Evolutionary conservation across 2,329 filamentous ascomycete species (phyloP), one percentile per base, ranked within the genome.

Genomic region (Stenocarpella maydis): DNA sequence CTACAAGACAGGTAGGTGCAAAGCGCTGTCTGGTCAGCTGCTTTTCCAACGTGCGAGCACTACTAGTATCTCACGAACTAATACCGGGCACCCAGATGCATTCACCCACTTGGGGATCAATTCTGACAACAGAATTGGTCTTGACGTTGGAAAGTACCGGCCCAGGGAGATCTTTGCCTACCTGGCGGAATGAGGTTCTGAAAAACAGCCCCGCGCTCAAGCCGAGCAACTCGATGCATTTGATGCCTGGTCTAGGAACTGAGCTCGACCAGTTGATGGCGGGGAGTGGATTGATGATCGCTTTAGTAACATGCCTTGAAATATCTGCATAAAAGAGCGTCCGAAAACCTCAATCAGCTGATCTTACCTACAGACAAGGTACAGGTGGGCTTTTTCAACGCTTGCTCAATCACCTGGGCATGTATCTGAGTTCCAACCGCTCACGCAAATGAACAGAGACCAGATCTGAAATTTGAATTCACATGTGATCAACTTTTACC

Each of bases 71-170:
- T 31, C 1, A 19, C 15, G 10, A 45, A 24, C 54, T 60, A 6
- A 60, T 24, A 24, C 8, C 3, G 24, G 39, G 9, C 1, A 7
- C n/a, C 5, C 15, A 60, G 54, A 60, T 60, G 54, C 39, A 9
- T 60, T 60, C 54, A 60, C 54, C 17, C 15, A 60, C 19, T 9
- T 45, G 54, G 54, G 39, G 12, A 45, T 45, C 39, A 31, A 45
- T 19, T 12, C 9, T 17, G 17, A 60, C 4, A 60, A 45, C 24
- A 28, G 15, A 4, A 4, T 60, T 4, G 39, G 39, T n/a, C 37
- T 60, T 45, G 39, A 45, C 8, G 39, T 21, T 15, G 39, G 54
- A 3, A n/a, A 28, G 2, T 60, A 60, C 19, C 24, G 10, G 4
- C 45, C 54, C 17, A 15, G 26, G 0, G 54, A 60, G 24, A 45